Base-by-base conservation (phyloP, 2,329 filamentous ascomycete genomes). In the Elsinoe batatas region DNA sequence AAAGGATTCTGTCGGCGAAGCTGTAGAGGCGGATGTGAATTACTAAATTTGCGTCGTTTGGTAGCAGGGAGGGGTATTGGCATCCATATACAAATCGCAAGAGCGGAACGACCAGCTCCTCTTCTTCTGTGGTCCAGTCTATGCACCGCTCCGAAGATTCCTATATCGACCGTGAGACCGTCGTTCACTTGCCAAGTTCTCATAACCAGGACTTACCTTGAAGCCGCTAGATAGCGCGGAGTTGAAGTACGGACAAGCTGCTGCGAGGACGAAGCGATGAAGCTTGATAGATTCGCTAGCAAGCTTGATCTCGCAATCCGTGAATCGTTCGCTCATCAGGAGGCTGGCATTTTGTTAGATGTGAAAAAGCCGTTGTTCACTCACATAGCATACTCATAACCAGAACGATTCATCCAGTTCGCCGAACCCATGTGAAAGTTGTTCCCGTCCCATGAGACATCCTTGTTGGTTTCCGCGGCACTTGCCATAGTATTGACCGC, bases 231-330 rank as follows among this genome's bases (percentile, higher is more conserved):
- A 15, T 10, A 53, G 36, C 1, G 26, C 32, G 10, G 32, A 5
- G 15, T 37, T 35, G 38, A 53, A 53, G 35, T 53, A 53, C 1
- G 35, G 49, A 37, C 49, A 53, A 10, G 49, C 49, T 1, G 20
- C 13, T 2, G 35, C 20, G 32, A 53, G 49, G 2, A 53, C n/a
- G 32, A 40, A 15, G 6, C 32, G 12, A n/a, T 53, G 49, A 1
- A 53, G 15, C 38, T n/a, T n/a, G 15, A 37, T 53, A 2, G 49
- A 40, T 7, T 15, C n/a, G 26, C 49, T 53, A 5, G 10, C 33
- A 3, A 26, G 5, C 17, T 53, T 53, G 49, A 53, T 53, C 18
- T 37, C 15, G 26, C 49, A 53, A 13, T 53, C 49, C 10, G 49
- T n/a, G 13, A 53, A 53, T 2, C n/a, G 32, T 4, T 3, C 49